Percentiles rank a stretch among this genome's conserved stretches.
Evolutionary conservation across 2,329 filamentous ascomycete species (phyloP).

Genomic region (Hirsutella minnesotensis): DNA sequence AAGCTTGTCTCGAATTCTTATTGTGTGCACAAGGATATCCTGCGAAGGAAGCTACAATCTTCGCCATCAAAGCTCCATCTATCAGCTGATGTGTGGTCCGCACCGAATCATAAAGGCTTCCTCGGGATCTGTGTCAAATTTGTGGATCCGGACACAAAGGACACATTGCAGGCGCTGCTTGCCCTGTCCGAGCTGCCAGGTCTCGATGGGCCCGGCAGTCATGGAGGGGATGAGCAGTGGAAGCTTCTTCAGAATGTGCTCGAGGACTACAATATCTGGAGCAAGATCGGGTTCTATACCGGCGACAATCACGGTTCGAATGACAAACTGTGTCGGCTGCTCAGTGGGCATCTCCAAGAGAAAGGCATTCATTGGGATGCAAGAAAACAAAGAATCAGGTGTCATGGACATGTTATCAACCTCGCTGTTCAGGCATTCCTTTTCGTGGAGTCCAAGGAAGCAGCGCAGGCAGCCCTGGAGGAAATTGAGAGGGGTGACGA

Average conservation of each 20-base stretch:
- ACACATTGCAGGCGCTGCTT: too few species aligned
- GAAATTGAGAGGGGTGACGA: too few species aligned
- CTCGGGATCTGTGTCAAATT: too few species aligned
- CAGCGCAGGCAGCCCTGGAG: too few species aligned
- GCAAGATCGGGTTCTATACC: neutral
- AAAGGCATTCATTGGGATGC: neutral
- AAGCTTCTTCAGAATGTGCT: neutral
- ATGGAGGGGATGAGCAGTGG: neutral
- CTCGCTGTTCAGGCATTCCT: neutral
- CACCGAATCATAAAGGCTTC: too few species aligned
- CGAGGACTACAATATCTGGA: neutral
- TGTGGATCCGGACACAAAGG: too few species aligned
- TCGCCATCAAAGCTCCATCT: constrained; percentile 1
- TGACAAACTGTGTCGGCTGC: neutral
- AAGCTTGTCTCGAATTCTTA: constrained; percentile 3
- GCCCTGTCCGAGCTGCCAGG: too few species aligned
- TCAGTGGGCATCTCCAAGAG: neutral
- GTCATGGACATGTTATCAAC: neutral
- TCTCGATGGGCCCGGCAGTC: too few species aligned
- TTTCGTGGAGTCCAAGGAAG: too few species aligned
- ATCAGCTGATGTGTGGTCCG: too few species aligned
- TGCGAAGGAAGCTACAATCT: constrained; percentile 2
- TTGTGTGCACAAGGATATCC: constrained; percentile 4
- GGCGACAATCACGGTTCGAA: neutral
- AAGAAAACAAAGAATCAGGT: neutral